Base-by-base conservation (phyloP, 768 basidiomycete genomes). In the Psilocybe subaeruginosa region DNA sequence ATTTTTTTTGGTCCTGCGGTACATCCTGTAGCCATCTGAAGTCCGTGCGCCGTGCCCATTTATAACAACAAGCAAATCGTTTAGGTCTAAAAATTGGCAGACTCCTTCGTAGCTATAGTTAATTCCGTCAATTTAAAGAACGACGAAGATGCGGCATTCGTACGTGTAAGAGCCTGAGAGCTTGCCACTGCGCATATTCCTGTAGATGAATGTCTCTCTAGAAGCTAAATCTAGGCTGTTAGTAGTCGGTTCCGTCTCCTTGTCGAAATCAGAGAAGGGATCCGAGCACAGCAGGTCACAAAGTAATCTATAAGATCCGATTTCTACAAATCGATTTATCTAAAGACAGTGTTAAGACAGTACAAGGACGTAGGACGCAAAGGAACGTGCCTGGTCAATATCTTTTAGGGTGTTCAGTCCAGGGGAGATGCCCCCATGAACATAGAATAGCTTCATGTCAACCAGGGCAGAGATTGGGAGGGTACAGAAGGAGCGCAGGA, bases 211-310 rank as follows among this genome's bases (percentile, higher is more conserved):
- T 35, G 6, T 35, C 33, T 6, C 11, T 2, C 86, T 87, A 1
- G 78, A 77, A 0, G 82, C 76, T 64, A 96, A 59, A 45, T 80
- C 76, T 69, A 84, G 74, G n/a, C 82, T 78, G 60, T 85, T 77
- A 61, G 72, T 64, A 49, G 77, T 73, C 17, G 78, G 77, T 58
- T 89, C 82, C 4, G 85, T 80, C 72, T 97, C 95, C 68, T 90
- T 84, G 14, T 95, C 97, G 69, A 93, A 99, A 66, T 91, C 91
- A n/a, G 85, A 84, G 29, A 96, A 84, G 4, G 97, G 97, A 73
- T 99, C 97, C 0, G 96, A 87, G 97, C 97, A 99, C 6, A 99
- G 82, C 31, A 99, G 78, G 70, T 99, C 97, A 70, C 97, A 98
- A 65, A 99, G 82, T 57, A 97, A 77, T 2, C 97, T 97, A 59